Conservation (phyloP, 1,284 basidiomycete species). For the Rhodotorula sp. region DNA sequence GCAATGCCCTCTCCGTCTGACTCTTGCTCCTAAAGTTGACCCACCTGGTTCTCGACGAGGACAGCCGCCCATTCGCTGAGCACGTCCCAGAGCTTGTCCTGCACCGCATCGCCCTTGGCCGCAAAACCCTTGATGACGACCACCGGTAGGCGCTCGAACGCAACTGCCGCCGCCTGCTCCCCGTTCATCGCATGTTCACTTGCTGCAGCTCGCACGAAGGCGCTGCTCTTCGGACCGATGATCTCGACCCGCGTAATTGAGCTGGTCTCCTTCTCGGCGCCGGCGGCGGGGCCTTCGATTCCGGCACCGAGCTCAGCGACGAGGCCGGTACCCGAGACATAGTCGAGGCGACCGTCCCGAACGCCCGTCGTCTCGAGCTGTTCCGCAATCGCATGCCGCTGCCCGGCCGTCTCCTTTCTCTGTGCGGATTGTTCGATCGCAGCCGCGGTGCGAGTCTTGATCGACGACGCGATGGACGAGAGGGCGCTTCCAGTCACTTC, state of each 20-base stretch:
- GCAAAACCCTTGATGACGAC: slow-evolving; percentile 62
- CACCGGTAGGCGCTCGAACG: slow-evolving; percentile 69
- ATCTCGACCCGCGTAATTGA: slow-evolving; percentile 14
- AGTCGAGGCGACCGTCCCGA: slow-evolving; percentile 73
- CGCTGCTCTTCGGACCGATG: slow-evolving; percentile 26
- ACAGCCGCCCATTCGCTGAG: slow-evolving; percentile 82
- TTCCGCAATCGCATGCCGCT: slow-evolving; percentile 40
- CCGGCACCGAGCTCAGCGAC: slow-evolving; percentile 71
- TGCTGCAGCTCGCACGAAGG: slow-evolving; percentile 5
- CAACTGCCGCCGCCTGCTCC: slow-evolving; percentile 46
- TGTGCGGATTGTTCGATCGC: slow-evolving; percentile 11
- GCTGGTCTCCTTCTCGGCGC: slow-evolving; percentile 1
- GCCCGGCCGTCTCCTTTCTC: slow-evolving; percentile 12
- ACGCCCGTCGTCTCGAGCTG: slow-evolving; percentile 30
- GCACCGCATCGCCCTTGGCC: slow-evolving; percentile 61
- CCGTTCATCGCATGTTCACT: not conserved
- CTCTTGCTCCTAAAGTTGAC: slow-evolving; percentile 30
- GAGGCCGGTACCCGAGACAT: slow-evolving; percentile 73
- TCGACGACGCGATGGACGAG: slow-evolving; percentile 45
- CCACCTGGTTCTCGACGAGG: slow-evolving; percentile 72
- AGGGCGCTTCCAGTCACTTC: slow-evolving; percentile 72
- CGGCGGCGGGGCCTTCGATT: slow-evolving; percentile 30
- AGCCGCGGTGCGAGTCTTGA: slow-evolving; percentile 1
- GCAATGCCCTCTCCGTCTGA: not conserved
- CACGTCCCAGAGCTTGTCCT: slow-evolving; percentile 70